Evolutionary conservation across 1,284 basidiomycete genomes (phyloP).

Genomic region (Heterobasidion irregulare): DNA sequence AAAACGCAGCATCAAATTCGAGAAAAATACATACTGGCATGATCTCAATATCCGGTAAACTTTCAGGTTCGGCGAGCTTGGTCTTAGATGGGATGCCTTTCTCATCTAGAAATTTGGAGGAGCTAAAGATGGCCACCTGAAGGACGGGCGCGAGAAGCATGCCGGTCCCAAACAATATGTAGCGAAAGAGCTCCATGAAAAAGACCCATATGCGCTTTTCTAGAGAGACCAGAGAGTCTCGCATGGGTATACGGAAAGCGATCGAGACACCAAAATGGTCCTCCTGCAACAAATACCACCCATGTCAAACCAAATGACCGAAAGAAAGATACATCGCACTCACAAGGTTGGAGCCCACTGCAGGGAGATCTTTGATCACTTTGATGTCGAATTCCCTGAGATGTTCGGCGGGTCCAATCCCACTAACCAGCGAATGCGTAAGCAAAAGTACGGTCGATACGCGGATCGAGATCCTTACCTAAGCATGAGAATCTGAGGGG

Average conservation of each 20-base stretch:
- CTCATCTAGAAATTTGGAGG: constrained; percentile 11
- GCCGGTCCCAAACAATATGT: constrained; percentile 19
- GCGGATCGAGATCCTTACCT: constrained; percentile 14
- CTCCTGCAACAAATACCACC: constrained; percentile 20
- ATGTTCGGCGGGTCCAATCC: constrained; percentile 47
- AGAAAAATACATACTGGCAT: constrained; percentile 11
- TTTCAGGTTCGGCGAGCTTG: background rate
- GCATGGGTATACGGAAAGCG: constrained; percentile 15
- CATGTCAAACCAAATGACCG: background rate
- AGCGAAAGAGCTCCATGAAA: constrained; percentile 13
- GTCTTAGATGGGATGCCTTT: background rate
- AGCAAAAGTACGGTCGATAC: too few species aligned
- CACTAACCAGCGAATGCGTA: constrained; percentile 15
- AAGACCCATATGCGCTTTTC: constrained; percentile 17
- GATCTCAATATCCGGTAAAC: constrained; percentile 21
- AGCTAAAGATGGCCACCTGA: constrained; percentile 16
- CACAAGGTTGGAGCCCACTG: constrained; percentile 43
- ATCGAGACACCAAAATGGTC: constrained; percentile 21
- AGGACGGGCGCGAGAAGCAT: constrained; percentile 16
- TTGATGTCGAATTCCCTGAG: constrained; percentile 37
- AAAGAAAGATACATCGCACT: background rate
- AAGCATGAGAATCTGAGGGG: constrained; percentile 24
- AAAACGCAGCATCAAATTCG: background rate
- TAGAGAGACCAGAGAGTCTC: constrained; percentile 18
- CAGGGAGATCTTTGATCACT: constrained; percentile 40